These are phyloP conservation scores for Cladorrhinum sp. DNA, from an alignment of 2,329 filamentous ascomycete species.

Conservation along the genomic window DNA sequence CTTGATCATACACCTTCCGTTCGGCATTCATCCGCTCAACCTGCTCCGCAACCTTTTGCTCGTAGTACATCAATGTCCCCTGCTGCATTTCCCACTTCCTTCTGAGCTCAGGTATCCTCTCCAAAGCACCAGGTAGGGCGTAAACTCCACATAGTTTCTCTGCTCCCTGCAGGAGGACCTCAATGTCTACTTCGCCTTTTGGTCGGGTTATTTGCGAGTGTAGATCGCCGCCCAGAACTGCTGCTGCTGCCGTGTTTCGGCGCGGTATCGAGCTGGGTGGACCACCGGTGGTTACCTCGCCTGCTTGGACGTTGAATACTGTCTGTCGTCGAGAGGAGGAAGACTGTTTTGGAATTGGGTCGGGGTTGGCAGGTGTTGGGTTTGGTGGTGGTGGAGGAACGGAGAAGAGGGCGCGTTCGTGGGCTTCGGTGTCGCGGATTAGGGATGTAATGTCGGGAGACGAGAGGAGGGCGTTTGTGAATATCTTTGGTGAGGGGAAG, in stretches of 20 bases:
- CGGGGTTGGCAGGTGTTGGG: slow-evolving; percentile 39
- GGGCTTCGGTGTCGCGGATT: slow-evolving; percentile 90
- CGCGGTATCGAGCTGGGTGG: slow-evolving; percentile 50
- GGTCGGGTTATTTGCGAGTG: slow-evolving; percentile 72
- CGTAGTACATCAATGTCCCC: slow-evolving; percentile 75
- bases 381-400: slow-evolving; percentile 67
- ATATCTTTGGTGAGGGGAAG: slow-evolving; percentile 88
- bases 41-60: slow-evolving; percentile 75
- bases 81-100: slow-evolving; percentile 67
- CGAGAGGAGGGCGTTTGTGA: slow-evolving; percentile 87
- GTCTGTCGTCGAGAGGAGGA: slow-evolving; percentile 54
- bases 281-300: slow-evolving; percentile 56
- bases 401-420: slow-evolving; percentile 93
- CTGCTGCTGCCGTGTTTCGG: slow-evolving; percentile 80
- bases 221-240: slow-evolving; percentile 82
- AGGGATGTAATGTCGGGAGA: slow-evolving; percentile 89
- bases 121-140: slow-evolving; percentile 72
- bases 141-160: slow-evolving; percentile 91
- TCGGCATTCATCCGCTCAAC: slow-evolving; percentile 60
- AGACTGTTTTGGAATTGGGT: slow-evolving; percentile 40
- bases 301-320: slow-evolving; percentile 63
- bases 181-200: slow-evolving; percentile 74
- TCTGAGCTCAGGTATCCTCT: slow-evolving; percentile 71
- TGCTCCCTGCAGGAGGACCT: slow-evolving; percentile 77
- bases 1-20: slow-evolving; percentile 52